Base-by-base conservation (phyloP, 2,329 filamentous ascomycete species). In the Aureobasidium sp. region DNA sequence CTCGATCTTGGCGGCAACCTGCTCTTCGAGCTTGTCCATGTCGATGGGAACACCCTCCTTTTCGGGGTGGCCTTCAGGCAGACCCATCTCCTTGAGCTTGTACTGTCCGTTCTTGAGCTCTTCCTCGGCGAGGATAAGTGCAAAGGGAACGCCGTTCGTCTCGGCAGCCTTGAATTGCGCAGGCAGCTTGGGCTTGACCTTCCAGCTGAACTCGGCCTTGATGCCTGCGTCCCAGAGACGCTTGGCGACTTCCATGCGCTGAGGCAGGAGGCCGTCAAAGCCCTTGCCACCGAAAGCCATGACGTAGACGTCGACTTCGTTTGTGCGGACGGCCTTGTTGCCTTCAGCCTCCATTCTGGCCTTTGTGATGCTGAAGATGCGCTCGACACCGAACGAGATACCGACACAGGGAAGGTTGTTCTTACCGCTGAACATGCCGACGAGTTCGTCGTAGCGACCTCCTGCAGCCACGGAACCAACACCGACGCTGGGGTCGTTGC, bases 211-310 rank as follows among this genome's bases (percentile, higher is more conserved):
- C 74, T 97, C 92, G 63, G 92, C 88, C 79, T 92, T 96, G 77
- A 97, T 87, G 22, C 90, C 91, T 8, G 88, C 90, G 68, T 91
- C 86, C 91, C 93, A 95, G 55, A 97, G 79, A 66, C 81, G 81
- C 67, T 85, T 83, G 63, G 87, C 87, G 41, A 97, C 83, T 29
- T 85, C 79, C 85, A 97, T 92, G 67, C 93, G 88, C 79, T 97
- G 89, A 67, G 86, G 85, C 61, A 96, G 77, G 66, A 95, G 80
- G 49, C 90, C 91, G 17, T 82, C 87, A 74, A 92, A 93, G 22
- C 87, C 89, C 76, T 92, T 93, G 59, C 90, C 89, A 60, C 91
- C 92, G 71, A 97, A 91, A 0, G 91, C 91, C 91, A 97, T 97
- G 70, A 97, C 88, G 75, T 86, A 97, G 49, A 92, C 91, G 71